These are phyloP conservation scores for Neurospora sp. DNA, from an alignment of 495 filamentous ascomycete species.

Conservation along the genomic window DNA sequence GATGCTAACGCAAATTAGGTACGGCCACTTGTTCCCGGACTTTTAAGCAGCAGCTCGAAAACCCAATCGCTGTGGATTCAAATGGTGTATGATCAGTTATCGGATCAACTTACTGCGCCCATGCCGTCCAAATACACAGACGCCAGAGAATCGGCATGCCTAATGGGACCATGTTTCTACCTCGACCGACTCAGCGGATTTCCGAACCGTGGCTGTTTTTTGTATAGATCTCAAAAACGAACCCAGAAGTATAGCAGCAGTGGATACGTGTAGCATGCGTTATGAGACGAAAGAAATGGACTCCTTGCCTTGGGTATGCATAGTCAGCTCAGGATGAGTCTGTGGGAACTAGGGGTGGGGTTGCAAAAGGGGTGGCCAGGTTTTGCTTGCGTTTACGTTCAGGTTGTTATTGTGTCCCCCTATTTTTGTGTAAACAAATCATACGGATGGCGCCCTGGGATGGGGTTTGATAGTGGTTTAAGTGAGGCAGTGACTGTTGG, in stretches of 20 bases:
- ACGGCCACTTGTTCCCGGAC: constrained; percentile 8
- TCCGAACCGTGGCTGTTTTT: not conserved
- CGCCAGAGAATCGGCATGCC: not conserved
- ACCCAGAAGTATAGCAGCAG: not conserved
- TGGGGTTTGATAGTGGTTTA: not conserved
- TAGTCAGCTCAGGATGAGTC: not conserved
- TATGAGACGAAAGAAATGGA: not conserved
- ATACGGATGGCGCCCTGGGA: not conserved
- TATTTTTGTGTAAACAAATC: not conserved
- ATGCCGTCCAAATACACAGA: not conserved
- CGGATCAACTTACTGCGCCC: not conserved
- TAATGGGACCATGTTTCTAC: not conserved
- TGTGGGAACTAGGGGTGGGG: not conserved
- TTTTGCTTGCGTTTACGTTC: not conserved
- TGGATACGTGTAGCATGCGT: not conserved
- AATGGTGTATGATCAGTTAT: not conserved
- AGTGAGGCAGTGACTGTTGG: not conserved
- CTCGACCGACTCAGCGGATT: not conserved
- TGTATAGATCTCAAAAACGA: not conserved
- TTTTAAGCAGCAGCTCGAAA: constrained; percentile 3
- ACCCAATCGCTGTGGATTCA: not conserved
- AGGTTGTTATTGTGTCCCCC: not conserved
- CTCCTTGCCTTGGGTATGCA: not conserved
- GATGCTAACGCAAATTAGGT: constrained; percentile 6
- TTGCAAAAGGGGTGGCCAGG: not conserved